Percentiles rank a stretch among this genome's conserved stretches.
These are phyloP conservation scores for Ananas comosus DNA, from an alignment of 176 grass and related monocot species.

Conservation along the genomic window DNA sequence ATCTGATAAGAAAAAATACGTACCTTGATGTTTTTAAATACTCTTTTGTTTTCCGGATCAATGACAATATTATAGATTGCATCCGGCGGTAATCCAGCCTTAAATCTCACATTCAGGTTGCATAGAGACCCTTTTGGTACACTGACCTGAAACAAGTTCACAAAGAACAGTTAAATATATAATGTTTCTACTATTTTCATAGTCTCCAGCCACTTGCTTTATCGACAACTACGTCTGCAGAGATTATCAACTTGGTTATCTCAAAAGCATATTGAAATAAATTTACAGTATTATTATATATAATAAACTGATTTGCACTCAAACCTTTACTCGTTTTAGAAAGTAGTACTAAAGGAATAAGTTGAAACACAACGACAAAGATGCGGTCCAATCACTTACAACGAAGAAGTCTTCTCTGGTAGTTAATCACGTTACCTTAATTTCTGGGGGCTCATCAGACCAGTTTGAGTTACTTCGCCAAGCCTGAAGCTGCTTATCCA, in stretches of 20 bases:
- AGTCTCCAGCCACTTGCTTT: no score
- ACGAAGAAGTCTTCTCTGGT: background rate
- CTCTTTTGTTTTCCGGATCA: conserved; percentile 79
- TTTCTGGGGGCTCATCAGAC: conserved; percentile 53
- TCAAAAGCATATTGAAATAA: no score
- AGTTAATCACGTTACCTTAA: conserved; percentile 42
- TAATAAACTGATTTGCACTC: no score
- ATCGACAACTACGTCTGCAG: no score
- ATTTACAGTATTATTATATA: no score
- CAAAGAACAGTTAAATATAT: background rate
- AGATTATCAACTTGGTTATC: no score
- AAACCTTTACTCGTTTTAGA: background rate
- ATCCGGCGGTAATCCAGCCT: conserved; percentile 71
- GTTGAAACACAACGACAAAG: background rate
- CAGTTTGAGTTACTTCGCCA: conserved; percentile 66
- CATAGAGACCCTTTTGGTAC: conserved; percentile 87
- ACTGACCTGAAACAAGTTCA: conserved; percentile 43
- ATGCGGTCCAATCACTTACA: background rate
- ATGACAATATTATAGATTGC: conserved; percentile 90
- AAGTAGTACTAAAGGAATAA: background rate
- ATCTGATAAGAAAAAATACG: background rate
- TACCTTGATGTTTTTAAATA: conserved; percentile 98
- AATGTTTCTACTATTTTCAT: background rate
- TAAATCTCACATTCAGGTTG: conserved; percentile 69
- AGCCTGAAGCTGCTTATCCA: conserved; percentile 62